phyloP scores from a whole-genome alignment of 805 yeast species.

The Brettanomyces naardenensis region DNA sequence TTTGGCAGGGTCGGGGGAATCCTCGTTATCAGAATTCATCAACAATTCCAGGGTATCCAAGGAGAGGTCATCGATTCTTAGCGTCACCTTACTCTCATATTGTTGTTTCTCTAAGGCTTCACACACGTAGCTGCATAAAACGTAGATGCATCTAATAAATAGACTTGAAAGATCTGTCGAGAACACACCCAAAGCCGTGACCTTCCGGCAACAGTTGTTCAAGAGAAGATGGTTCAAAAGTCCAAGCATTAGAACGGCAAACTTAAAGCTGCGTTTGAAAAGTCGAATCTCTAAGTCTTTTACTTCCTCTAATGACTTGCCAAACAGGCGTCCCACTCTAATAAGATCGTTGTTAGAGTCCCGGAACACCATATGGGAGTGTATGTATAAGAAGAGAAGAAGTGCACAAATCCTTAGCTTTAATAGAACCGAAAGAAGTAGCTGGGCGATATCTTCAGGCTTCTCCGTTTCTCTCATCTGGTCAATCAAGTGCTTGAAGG shows the following conservation, averaged over 20 bases:
- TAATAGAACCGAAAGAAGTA: conserved; percentile 3
- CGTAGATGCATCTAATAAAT: conserved; percentile 11
- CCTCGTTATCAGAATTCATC: conserved; percentile 6
- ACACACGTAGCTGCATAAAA: conserved; percentile 11
- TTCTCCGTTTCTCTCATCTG: conserved; percentile 2
- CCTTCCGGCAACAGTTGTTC: conserved; percentile 5
- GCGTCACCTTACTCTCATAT: conserved; percentile 1
- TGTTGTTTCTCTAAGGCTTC: conserved; percentile 6
- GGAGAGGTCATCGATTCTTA: not conserved
- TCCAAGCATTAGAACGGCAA: conserved; percentile 13
- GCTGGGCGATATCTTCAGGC: not conserved
- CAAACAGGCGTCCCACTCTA: not conserved
- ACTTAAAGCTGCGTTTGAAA: conserved; percentile 11
- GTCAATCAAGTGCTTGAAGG: conserved; percentile 7
- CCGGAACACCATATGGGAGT: conserved; percentile 8
- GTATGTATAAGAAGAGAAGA: conserved; percentile 15
- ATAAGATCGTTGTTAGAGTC: conserved; percentile 4
- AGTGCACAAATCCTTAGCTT: conserved; percentile 15
- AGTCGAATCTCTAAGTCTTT: conserved; percentile 10
- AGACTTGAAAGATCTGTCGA: conserved; percentile 18
- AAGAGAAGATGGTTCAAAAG: conserved; percentile 13
- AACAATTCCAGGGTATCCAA: conserved; percentile 3
- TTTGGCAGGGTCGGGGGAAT: conserved; percentile 1
- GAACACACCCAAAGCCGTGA: conserved; percentile 10
- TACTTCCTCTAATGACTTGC: conserved; percentile 8